phyloP scores from a whole-genome alignment of 768 basidiomycete genomes.

The Mycena albidolilacea region DNA sequence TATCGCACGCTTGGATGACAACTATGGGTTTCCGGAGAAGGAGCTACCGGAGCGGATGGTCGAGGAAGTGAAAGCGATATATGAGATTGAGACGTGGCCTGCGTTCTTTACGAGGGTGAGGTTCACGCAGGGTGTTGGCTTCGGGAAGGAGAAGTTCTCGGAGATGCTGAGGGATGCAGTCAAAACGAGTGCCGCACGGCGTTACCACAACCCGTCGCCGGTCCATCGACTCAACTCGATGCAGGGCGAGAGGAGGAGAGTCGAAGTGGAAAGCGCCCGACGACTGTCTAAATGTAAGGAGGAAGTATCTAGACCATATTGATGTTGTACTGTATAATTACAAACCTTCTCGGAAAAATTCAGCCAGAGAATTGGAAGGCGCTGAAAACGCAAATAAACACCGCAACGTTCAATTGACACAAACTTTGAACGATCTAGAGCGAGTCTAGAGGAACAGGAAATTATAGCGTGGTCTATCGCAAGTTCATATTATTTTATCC shows the following conservation, averaged over 20 bases:
- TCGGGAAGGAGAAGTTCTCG: constrained; percentile 52
- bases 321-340: too few species aligned
- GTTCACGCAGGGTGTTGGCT: constrained; percentile 46
- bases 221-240: constrained; percentile 53
- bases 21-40: constrained; percentile 60
- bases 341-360: too few species aligned
- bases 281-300: neutral
- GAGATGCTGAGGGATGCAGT: constrained; percentile 56
- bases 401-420: constrained; percentile 4
- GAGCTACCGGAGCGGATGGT: constrained; percentile 58
- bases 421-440: constrained; percentile 31
- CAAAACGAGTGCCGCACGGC: constrained; percentile 47
- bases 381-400: neutral
- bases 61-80: constrained; percentile 59
- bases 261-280: constrained; percentile 17
- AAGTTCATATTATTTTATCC: constrained; percentile 66
- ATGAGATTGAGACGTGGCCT: constrained; percentile 57
- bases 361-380: too few species aligned
- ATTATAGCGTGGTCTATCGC: constrained; percentile 46
- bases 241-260: constrained; percentile 42
- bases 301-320: neutral
- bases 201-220: constrained; percentile 48
- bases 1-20: constrained; percentile 54
- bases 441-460: constrained; percentile 30
- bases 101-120: constrained; percentile 56